Conservation (phyloP, 129 eudicot species). For the Daucus carota region DH1_v3.0 NC_030386.2:27133001-27133500, state of each 20-base stretch:
- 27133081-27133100: conserved; percentile 1
- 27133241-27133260: conserved; percentile 31
- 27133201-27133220: conserved; percentile 18
- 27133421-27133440: conserved; percentile 1
- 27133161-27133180: conserved; percentile 77
- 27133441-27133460: neutral
- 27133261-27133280: neutral
- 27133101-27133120: neutral
- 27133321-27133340: neutral
- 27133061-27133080: conserved; percentile 64
- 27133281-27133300: conserved; percentile 27
- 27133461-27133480: neutral
- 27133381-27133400: conserved; percentile 1
- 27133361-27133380: neutral
- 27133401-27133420: conserved; percentile 6
- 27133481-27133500: neutral
- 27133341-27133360: neutral
- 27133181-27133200: conserved; percentile 13
- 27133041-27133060: conserved; percentile 73
- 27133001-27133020: conserved; percentile 63
- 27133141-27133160: conserved; percentile 21
- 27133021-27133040: conserved; percentile 75
- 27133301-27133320: neutral
- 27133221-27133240: conserved; percentile 67
- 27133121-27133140: conserved; percentile 7